Percentiles rank a stretch among this genome's conserved stretches.
Conservation (phyloP, 1,284 basidiomycete species). For the Ceratobasidium sp. region DNA sequence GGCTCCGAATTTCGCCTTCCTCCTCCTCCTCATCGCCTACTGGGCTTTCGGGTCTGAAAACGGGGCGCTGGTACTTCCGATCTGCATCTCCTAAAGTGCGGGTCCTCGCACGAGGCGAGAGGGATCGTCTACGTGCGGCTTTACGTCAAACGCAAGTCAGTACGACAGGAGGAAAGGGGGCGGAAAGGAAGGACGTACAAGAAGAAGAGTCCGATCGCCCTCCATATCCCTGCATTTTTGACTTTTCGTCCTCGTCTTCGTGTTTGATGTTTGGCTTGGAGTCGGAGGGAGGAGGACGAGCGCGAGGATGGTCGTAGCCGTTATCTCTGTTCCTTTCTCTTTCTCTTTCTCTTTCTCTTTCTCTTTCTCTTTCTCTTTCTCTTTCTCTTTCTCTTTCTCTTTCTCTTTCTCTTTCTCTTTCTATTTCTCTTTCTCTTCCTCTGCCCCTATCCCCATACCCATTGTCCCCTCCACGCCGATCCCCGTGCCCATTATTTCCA, state of each 20-base stretch:
- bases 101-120: constrained; percentile 23
- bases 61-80: background rate
- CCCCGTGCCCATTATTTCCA: background rate
- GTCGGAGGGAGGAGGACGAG: background rate
- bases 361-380: background rate
- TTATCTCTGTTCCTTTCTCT: background rate
- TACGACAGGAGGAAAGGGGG: background rate
- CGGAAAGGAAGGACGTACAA: background rate
- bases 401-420: too few relatives aligned
- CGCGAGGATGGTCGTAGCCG: background rate
- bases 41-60: constrained; percentile 13
- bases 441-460: background rate
- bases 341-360: too few relatives aligned
- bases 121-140: constrained; percentile 19
- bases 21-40: background rate
- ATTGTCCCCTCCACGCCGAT: background rate
- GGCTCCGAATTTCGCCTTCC: constrained; percentile 1
- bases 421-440: too few relatives aligned
- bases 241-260: background rate
- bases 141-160: background rate
- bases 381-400: background rate
- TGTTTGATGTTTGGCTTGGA: background rate
- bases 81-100: constrained; percentile 12
- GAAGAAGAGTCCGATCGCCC: constrained; percentile 26
- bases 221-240: too few relatives aligned